These are phyloP conservation scores for Candida boleticola DNA, from an alignment of 805 yeast genomes.

Conservation along the genomic window DNA sequence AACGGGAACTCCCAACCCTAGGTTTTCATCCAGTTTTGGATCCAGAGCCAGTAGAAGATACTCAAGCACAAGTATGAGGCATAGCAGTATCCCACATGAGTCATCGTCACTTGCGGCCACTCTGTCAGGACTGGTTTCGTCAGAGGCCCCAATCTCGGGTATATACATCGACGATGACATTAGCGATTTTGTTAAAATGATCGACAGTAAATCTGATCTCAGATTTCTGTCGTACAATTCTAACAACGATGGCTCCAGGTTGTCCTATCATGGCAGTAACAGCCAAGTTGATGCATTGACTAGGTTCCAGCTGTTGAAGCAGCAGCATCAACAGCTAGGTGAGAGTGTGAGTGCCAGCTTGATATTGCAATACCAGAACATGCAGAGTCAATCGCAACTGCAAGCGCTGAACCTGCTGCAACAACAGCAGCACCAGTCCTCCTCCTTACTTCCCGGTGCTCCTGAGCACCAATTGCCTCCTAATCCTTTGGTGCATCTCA, in stretches of 20 bases:
- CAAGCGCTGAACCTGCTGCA: background rate
- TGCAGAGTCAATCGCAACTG: conserved; percentile 9
- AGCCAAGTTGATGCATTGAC: conserved; percentile 45
- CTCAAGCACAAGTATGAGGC: conserved; percentile 32
- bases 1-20: conserved; percentile 36
- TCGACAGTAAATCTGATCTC: conserved; percentile 62
- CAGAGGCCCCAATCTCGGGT: conserved; percentile 39
- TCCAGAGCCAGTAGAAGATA: conserved; percentile 57
- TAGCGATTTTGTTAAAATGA: conserved; percentile 66
- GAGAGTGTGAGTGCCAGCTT: conserved; percentile 56
- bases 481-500: background rate
- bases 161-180: conserved; percentile 56
- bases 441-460: background rate
- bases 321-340: conserved; percentile 52
- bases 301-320: conserved; percentile 50
- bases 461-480: background rate
- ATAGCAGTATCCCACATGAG: conserved; percentile 22
- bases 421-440: background rate
- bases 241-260: conserved; percentile 10
- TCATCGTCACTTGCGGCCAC: conserved; percentile 27
- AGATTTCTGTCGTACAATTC: conserved; percentile 25
- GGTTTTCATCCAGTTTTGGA: conserved; percentile 72
- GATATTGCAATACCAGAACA: conserved; percentile 22
- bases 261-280: conserved; percentile 16
- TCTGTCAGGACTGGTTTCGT: conserved; percentile 33